Evolutionary conservation across 2,329 filamentous ascomycete species (phyloP).

Genomic region (Claviceps citrina): DNA sequence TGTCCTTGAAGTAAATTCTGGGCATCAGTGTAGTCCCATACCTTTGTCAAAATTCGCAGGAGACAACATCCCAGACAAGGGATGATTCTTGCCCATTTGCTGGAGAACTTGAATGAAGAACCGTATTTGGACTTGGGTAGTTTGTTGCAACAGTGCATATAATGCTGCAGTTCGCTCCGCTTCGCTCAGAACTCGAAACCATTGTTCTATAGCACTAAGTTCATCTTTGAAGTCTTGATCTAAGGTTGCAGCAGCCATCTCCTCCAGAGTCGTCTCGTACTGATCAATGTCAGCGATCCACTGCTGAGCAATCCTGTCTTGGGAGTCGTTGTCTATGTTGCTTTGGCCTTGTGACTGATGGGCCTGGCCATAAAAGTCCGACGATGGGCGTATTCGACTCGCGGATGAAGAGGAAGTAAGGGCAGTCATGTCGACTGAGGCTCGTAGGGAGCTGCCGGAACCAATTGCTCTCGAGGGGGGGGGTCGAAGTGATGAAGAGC

Average conservation of each 20-base stretch:
- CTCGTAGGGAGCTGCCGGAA: conserved; percentile 72
- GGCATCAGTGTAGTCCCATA: conserved; percentile 23
- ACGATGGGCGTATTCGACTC: conserved; percentile 79
- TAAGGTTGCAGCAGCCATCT: conserved; percentile 96
- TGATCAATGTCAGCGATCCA: conserved; percentile 99
- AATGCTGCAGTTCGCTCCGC: conserved; percentile 89
- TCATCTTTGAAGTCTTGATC: conserved; percentile 99
- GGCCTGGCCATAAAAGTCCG: conserved; percentile 78
- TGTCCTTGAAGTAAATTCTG: not conserved
- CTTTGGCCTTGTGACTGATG: conserved; percentile 53
- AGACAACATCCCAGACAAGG: conserved; percentile 88
- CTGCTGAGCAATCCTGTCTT: conserved; percentile 90
- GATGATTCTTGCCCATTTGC: conserved; percentile 97
- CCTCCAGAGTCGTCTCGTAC: conserved; percentile 94
- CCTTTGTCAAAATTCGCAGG: conserved; percentile 95
- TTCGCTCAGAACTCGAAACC: conserved; percentile 95
- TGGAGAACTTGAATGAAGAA: conserved; percentile 98
- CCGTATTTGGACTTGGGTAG: conserved; percentile 93
- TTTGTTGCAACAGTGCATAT: conserved; percentile 93
- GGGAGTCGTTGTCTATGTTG: conserved; percentile 59
- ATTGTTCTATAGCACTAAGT: conserved; percentile 95
- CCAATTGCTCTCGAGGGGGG: conserved; percentile 64
- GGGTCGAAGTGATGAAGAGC: conserved; percentile 66
- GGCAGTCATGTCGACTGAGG: conserved; percentile 88
- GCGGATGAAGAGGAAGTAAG: conserved; percentile 52